phyloP scores from a whole-genome alignment of 495 filamentous ascomycete species.

The Penicillium robsamsonii region DNA sequence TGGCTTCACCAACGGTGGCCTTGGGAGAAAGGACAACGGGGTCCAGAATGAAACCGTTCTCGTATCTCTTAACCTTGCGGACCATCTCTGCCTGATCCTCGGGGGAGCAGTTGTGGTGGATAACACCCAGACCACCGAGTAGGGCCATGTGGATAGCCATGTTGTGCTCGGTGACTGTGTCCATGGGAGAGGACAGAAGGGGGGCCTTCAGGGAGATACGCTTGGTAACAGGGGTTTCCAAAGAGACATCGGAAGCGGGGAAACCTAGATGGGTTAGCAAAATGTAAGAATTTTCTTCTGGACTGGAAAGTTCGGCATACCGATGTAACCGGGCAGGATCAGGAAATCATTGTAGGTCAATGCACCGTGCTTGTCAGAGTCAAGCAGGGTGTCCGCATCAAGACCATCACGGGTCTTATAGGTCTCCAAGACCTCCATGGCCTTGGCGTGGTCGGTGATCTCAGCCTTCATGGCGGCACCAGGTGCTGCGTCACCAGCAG shows the following conservation, averaged over 20 bases:
- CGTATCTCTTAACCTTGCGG: constrained; percentile 96
- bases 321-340: constrained; percentile 64
- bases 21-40: constrained; percentile 86
- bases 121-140: constrained; percentile 92
- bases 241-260: constrained; percentile 80
- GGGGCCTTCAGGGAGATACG: constrained; percentile 91
- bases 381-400: constrained; percentile 74
- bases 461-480: constrained; percentile 45
- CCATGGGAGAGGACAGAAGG: constrained; percentile 96
- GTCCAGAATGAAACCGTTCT: constrained; percentile 98
- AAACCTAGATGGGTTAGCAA: constrained; percentile 56
- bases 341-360: constrained; percentile 83
- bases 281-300: constrained; percentile 6
- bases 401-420: constrained; percentile 81
- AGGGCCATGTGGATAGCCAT: constrained; percentile 99
- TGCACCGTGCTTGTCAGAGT: constrained; percentile 83
- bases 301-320: constrained; percentile 37
- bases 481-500: constrained; percentile 57
- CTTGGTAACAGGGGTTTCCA: constrained; percentile 92
- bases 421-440: constrained; percentile 70
- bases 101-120: constrained; percentile 97
- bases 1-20: constrained; percentile 88
- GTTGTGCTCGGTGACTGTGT: constrained; percentile 97
- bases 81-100: constrained; percentile 99
- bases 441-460: constrained; percentile 59